Percentiles rank a stretch among this genome's conserved stretches.
These are phyloP conservation scores for Arabidopsis hybrid DNA, from an alignment of 441 rosid species.

Conservation along the genomic window DNA sequence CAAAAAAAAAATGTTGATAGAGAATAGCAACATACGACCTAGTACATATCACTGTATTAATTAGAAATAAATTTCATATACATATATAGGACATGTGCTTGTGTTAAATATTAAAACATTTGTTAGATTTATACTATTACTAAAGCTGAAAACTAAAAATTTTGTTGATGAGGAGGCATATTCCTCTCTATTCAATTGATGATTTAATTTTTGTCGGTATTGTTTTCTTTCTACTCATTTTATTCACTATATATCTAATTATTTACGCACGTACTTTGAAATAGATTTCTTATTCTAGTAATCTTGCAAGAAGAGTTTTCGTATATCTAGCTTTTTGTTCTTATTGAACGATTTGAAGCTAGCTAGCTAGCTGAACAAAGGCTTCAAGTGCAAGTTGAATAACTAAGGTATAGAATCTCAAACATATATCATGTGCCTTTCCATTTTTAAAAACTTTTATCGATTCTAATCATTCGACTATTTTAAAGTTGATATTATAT, in stretches of 20 bases:
- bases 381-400: not conserved
- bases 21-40: not conserved
- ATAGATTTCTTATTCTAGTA: not conserved
- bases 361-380: slow-evolving; percentile 12
- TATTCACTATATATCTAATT: not conserved
- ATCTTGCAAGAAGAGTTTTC: slow-evolving; percentile 3
- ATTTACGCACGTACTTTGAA: not conserved
- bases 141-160: no score
- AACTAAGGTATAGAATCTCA: not conserved
- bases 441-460: not conserved
- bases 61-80: no score
- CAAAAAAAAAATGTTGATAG: not conserved
- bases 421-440: slow-evolving; percentile 9
- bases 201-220: not conserved
- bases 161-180: not conserved
- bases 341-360: not conserved
- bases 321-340: not conserved
- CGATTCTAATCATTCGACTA: not conserved
- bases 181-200: slow-evolving; percentile 1
- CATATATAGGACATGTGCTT: no score
- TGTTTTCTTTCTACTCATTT: not conserved
- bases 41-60: no score
- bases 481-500: not conserved
- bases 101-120: no score
- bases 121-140: no score